phyloP scores from a whole-genome alignment of 768 basidiomycete genomes.

The Lactifluus hygrophoroides region DNA sequence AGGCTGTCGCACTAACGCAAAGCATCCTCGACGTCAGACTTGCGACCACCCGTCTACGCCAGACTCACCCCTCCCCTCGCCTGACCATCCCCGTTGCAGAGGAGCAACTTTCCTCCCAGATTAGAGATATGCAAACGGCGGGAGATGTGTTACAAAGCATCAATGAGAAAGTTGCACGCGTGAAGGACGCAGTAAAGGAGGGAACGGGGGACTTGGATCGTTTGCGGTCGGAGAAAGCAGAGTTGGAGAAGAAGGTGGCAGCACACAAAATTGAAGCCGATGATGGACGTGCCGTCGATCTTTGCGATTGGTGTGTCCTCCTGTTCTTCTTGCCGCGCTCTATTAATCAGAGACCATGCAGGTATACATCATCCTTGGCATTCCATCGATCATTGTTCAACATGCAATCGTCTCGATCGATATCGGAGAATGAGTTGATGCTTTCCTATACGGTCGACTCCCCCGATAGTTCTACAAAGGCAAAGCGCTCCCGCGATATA shows the following conservation, averaged over 20 bases:
- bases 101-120: slow-evolving; percentile 63
- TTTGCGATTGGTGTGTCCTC: slow-evolving; percentile 59
- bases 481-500: slow-evolving; percentile 29
- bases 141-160: slow-evolving; percentile 54
- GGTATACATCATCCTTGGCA: slow-evolving; percentile 62
- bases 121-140: slow-evolving; percentile 70
- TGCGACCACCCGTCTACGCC: slow-evolving; percentile 68
- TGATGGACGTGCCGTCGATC: slow-evolving; percentile 51
- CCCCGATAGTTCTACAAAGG: slow-evolving; percentile 17
- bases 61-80: slow-evolving; percentile 72
- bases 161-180: slow-evolving; percentile 40
- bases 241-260: slow-evolving; percentile 61
- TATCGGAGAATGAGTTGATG: slow-evolving; percentile 70
- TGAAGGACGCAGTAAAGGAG: slow-evolving; percentile 55
- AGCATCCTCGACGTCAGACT: slow-evolving; percentile 80
- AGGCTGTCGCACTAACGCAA: slow-evolving; percentile 54
- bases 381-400: slow-evolving; percentile 56
- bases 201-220: slow-evolving; percentile 48
- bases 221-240: slow-evolving; percentile 51
- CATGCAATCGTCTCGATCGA: slow-evolving; percentile 48
- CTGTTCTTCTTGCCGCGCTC: neutral
- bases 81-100: slow-evolving; percentile 70
- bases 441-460: slow-evolving; percentile 50
- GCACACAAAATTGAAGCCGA: slow-evolving; percentile 44
- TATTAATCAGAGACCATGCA: slow-evolving; percentile 24